Evolutionary conservation across 163 green algal genomes (phyloP).

Genomic region (Scenedesmus sp.): DNA sequence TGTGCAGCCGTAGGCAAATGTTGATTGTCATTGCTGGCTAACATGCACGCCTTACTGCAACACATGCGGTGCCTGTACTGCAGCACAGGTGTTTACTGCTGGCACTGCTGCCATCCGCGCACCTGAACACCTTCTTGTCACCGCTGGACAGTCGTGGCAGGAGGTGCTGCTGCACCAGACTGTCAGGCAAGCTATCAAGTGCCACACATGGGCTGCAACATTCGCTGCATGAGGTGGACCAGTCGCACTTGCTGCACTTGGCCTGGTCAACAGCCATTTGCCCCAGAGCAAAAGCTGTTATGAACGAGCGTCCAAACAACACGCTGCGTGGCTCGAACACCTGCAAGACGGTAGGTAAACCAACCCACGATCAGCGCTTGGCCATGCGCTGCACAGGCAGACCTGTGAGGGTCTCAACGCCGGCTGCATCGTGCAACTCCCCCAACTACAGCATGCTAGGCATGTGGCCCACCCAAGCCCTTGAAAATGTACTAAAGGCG

Average conservation of each 20-base stretch:
- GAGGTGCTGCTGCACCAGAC: conserved; percentile 24
- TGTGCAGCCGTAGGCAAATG: too few relatives aligned
- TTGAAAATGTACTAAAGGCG: background rate
- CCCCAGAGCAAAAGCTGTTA: background rate
- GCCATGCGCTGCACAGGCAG: background rate
- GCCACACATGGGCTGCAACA: background rate
- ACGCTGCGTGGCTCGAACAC: background rate
- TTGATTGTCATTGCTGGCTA: too few relatives aligned
- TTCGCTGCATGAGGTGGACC: background rate
- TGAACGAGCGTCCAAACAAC: background rate
- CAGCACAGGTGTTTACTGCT: background rate
- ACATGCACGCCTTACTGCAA: too few relatives aligned
- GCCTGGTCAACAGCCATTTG: conserved; percentile 8
- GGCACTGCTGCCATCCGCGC: background rate
- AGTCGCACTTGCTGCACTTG: conserved; percentile 21
- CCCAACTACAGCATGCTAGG: background rate
- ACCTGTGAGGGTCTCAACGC: background rate
- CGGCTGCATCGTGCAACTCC: background rate
- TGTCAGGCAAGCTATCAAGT: conserved; percentile 35
- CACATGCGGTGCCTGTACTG: background rate
- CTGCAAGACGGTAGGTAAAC: background rate
- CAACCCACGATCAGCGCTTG: background rate
- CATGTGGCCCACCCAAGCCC: background rate
- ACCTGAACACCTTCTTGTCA: conserved; percentile 46
- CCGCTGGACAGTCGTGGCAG: background rate